phyloP scores from a whole-genome alignment of 2,329 filamentous ascomycete genomes.

The Thelonectria blattea region DNA sequence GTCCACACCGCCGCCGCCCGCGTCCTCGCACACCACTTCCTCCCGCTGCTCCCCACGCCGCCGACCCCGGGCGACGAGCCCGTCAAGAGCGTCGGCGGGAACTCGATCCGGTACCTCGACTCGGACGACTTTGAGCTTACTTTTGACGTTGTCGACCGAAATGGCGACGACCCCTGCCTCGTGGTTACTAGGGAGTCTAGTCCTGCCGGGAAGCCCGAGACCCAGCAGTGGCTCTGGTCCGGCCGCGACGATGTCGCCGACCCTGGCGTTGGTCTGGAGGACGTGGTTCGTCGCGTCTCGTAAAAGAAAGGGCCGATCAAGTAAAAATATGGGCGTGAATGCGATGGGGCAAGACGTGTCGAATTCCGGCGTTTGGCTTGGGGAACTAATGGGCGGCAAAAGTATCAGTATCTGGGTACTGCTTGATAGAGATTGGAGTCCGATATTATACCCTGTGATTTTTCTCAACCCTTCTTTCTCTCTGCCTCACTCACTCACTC shows the following conservation, averaged over 20 bases:
- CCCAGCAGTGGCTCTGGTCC: conserved; percentile 42
- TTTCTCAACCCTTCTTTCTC: neutral
- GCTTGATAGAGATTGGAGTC: neutral
- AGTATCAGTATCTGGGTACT: neutral
- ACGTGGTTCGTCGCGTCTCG: conserved; percentile 27
- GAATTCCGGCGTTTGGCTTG: conserved; percentile 10
- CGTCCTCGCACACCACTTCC: conserved; percentile 46
- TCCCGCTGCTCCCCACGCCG: conserved; percentile 32
- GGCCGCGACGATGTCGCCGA: conserved; percentile 9
- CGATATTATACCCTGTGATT: conserved; percentile 20
- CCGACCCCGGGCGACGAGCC: conserved; percentile 29
- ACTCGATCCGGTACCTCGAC: conserved; percentile 39
- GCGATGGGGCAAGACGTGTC: neutral
- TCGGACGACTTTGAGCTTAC: conserved; percentile 40
- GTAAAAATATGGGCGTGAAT: neutral
- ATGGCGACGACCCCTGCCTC: conserved; percentile 32
- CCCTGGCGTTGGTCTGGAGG: conserved; percentile 32
- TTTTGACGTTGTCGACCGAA: conserved; percentile 40
- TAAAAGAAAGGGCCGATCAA: neutral
- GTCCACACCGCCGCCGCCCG: conserved; percentile 51
- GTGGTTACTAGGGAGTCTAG: conserved; percentile 30
- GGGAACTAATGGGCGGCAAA: neutral
- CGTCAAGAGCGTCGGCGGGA: conserved; percentile 42
- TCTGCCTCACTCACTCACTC: neutral
- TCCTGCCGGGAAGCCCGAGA: conserved; percentile 20